Evolutionary conservation across 1,284 basidiomycete genomes (phyloP), one percentile per base, ranked within the genome.

Genomic region (Apiotrichum veenhuisii): DNA sequence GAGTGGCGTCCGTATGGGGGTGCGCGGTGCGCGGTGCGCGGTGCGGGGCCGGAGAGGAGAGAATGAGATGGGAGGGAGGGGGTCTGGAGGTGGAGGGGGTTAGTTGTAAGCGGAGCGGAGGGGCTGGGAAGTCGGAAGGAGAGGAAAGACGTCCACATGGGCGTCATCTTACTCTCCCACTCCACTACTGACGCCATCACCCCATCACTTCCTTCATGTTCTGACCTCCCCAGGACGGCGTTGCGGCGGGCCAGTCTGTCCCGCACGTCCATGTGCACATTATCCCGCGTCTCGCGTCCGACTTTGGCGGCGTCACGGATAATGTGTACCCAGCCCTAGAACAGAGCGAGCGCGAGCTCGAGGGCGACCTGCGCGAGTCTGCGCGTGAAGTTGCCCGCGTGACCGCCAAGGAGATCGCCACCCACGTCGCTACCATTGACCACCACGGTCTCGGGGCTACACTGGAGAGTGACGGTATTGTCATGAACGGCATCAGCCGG

Each of bases 221-320:
- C n/a, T n/a, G n/a, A n/a, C n/a, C n/a, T n/a, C n/a, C n/a, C 0
- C 66, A 95, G 89, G 92, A 95, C 70, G 91, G 92, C 8, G 82
- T 81, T 55, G 86, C 87, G 9, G 89, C 91, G 0, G 87, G 91
- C 0, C 92, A 96, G 78, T 86, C 85, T 5, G 85, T 94, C 17
- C 86, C 91, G 0, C 92, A 95, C 68, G 89, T 95, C 23, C 92
- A 96, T 72, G 87, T 95, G 63, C 92, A 95, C 70, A 77, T 95
- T 30, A 78, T 96, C 12, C 92, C 92, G 23, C 84, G 92, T 2
- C 85, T 85, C 66, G 75, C 80, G 25, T 71, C 69, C 15, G 80
- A 82, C 85, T 79, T 82, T 81, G 52, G 77, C 66, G 62, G 81
- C 40, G 54, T 81, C 44, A 89, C 88, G 68, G 91, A 94, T 72